Evolutionary conservation across 352 stramenopile species (phyloP).

Genomic region (Globisporangium nunn): DNA sequence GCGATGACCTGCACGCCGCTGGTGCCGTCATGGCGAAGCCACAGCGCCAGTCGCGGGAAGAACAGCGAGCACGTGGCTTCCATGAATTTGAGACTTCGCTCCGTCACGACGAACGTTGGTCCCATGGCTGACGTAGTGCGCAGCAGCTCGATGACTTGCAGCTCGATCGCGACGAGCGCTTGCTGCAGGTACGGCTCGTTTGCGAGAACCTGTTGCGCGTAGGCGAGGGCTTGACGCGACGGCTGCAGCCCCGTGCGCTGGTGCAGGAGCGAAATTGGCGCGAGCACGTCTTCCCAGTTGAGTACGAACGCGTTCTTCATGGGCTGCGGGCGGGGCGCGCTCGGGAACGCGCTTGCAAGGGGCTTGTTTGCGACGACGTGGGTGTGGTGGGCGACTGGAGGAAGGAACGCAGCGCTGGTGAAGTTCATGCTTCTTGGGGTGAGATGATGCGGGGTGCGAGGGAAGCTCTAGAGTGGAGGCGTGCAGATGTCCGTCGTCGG

Average conservation of each 20-base stretch:
- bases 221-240: slow-evolving; percentile 22
- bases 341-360: neutral
- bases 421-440: slow-evolving; percentile 1
- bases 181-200: slow-evolving; percentile 47
- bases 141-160: slow-evolving; percentile 45
- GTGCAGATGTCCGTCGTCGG: neutral
- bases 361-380: neutral
- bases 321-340: neutral
- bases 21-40: slow-evolving; percentile 15
- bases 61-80: slow-evolving; percentile 34
- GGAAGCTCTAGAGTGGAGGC: too few species aligned
- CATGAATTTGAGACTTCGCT: slow-evolving; percentile 41
- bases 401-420: neutral
- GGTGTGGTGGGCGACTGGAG: neutral
- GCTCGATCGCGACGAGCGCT: slow-evolving; percentile 37
- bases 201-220: slow-evolving; percentile 18
- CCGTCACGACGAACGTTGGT: slow-evolving; percentile 45
- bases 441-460: too few species aligned
- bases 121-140: slow-evolving; percentile 25
- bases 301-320: slow-evolving; percentile 30
- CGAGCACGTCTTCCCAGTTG: slow-evolving; percentile 53
- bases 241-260: slow-evolving; percentile 33
- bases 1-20: slow-evolving; percentile 28
- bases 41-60: slow-evolving; percentile 43
- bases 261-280: slow-evolving; percentile 33